Conservation (phyloP, 192 early-diverging fungal species). For the Chytriomyces hyalinus region DNA sequence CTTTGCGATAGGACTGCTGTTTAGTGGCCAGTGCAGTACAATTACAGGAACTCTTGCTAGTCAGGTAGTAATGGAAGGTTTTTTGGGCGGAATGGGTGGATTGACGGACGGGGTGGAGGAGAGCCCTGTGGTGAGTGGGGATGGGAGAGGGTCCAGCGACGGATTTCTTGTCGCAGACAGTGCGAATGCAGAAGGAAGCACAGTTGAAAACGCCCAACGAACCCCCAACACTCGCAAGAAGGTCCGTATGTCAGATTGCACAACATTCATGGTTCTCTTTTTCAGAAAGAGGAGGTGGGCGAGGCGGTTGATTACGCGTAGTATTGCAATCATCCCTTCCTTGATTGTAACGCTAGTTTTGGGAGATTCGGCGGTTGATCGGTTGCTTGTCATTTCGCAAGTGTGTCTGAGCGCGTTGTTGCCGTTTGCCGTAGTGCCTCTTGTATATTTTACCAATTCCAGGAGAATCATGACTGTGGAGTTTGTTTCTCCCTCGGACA, state of each 20-base stretch:
- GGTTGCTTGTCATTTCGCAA: conserved; percentile 65
- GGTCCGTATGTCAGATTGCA: conserved; percentile 31
- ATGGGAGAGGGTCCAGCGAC: neutral
- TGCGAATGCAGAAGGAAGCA: neutral
- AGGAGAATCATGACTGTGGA: conserved; percentile 46
- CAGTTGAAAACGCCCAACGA: neutral
- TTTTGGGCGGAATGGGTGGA: conserved; percentile 52
- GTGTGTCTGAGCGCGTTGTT: conserved; percentile 72
- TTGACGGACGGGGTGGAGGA: neutral
- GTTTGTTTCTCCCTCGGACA: conserved; percentile 6
- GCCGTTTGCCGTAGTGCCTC: conserved; percentile 71
- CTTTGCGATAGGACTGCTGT: conserved; percentile 72
- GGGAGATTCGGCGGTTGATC: conserved; percentile 59
- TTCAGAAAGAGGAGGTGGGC: conserved; percentile 50
- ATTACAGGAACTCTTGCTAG: conserved; percentile 76
- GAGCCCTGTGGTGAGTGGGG: conserved; percentile 36
- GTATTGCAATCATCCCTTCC: conserved; percentile 70
- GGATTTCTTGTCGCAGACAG: neutral
- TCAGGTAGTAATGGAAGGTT: conserved; percentile 76
- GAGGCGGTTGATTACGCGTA: conserved; percentile 64
- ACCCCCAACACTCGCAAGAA: neutral
- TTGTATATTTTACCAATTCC: conserved; percentile 70
- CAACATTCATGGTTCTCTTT: conserved; percentile 25
- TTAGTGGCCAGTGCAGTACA: conserved; percentile 72
- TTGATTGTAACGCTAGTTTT: conserved; percentile 60